Evolutionary conservation across 2,329 filamentous ascomycete genomes (phyloP).

Genomic region (Fonsecaea monophora): DNA sequence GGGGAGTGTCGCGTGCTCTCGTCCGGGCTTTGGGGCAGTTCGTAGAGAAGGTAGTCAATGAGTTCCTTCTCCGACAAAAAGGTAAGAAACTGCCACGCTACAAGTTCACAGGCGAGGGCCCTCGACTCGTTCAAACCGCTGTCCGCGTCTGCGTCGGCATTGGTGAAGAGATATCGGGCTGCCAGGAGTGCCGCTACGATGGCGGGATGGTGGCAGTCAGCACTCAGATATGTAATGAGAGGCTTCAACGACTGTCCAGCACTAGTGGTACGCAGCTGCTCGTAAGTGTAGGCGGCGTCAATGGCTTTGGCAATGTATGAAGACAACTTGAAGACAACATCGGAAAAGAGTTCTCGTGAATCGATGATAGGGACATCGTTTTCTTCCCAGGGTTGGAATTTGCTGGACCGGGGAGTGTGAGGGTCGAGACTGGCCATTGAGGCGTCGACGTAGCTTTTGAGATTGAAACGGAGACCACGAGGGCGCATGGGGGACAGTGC

Average conservation of each 20-base stretch:
- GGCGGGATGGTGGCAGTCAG: slow-evolving; percentile 52
- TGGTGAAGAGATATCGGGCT: slow-evolving; percentile 63
- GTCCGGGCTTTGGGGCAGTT: slow-evolving; percentile 50
- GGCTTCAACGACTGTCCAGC: slow-evolving; percentile 49
- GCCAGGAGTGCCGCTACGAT: slow-evolving; percentile 61
- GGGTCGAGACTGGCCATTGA: slow-evolving; percentile 29
- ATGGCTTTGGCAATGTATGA: slow-evolving; percentile 51
- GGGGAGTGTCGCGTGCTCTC: slow-evolving; percentile 11
- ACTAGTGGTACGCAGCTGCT: slow-evolving; percentile 51
- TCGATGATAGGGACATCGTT: slow-evolving; percentile 50
- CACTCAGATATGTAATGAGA: slow-evolving; percentile 49
- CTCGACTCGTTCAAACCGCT: slow-evolving; percentile 63
- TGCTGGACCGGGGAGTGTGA: slow-evolving; percentile 37
- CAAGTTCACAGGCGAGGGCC: slow-evolving; percentile 65
- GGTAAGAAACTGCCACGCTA: slow-evolving; percentile 67
- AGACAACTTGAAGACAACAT: slow-evolving; percentile 51
- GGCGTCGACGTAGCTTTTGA: slow-evolving; percentile 33
- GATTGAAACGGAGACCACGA: slow-evolving; percentile 31
- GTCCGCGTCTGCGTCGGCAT: slow-evolving; percentile 57
- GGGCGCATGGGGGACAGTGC: slow-evolving; percentile 21
- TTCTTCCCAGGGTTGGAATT: slow-evolving; percentile 29
- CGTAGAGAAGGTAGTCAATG: slow-evolving; percentile 63
- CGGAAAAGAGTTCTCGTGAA: slow-evolving; percentile 48
- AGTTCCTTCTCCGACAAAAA: slow-evolving; percentile 62
- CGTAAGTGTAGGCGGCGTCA: slow-evolving; percentile 53